Base-by-base conservation (phyloP, 2,329 filamentous ascomycete genomes). In the Trichoderma breve region DNA sequence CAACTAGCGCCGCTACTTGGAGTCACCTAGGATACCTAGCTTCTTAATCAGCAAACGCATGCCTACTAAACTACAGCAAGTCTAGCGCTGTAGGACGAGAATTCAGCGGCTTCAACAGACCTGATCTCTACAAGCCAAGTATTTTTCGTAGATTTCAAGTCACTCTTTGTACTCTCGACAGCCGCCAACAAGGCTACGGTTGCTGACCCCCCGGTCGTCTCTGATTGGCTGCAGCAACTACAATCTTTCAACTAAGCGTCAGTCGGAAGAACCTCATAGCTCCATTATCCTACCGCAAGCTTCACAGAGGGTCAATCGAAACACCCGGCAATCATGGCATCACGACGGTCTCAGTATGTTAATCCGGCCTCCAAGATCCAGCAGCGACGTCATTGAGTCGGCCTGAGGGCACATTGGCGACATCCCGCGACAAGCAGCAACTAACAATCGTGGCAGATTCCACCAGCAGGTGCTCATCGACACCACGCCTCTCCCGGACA, bases 391-490 rank as follows among this genome's bases (percentile, higher is more conserved):
- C 18, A 71, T 72, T 72, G 71, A 53, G 36, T 14, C 60, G 32
- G 4, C 53, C 51, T 18, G 30, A 36, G 28, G 51, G n/a, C 28
- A 53, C 12, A 70, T 70, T 70, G 71, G 51, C 53, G 51, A 24
- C 36, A 39, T 47, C 74, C 21, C 43, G 26, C 36, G 8, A 11
- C 39, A 7, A 11, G 36, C 30, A 67, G 18, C 15, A 32, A 32
- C 71, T 73, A 39, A 73, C 71, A 21, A n/a, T 30, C 24, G 34
- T 51, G 53, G 32, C 81, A 98, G 96, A 83, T 98, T 98, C 91
- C 94, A 94, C 86, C 93, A 97, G 86, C 87, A 94, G 82, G 88
- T 93, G 86, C 93, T 98, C 84, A 89, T 96, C 87, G 96, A 99
- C 88, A 96, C 93, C 80, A 97, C 96, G 77, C 95, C 96, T 79